A percentile compares a stretch with the other conserved stretches of the same genome.
phyloP scores from a whole-genome alignment of 2,329 filamentous ascomycete genomes.

The Curvularia lunata region DNA sequence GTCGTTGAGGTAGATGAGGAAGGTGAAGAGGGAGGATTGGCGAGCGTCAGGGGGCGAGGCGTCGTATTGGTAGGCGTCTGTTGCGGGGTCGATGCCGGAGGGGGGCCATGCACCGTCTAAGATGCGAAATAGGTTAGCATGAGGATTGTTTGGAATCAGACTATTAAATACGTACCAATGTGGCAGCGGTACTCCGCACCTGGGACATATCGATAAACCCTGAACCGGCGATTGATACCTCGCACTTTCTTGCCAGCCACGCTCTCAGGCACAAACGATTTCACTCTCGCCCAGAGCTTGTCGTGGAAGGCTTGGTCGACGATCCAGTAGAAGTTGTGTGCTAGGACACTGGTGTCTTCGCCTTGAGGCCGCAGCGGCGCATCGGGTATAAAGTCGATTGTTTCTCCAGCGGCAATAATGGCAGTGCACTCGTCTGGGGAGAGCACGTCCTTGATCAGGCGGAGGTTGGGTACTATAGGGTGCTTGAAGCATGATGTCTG shows the following conservation, averaged over 20 bases:
- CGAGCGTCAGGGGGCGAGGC: conserved; percentile 63
- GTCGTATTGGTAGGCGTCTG: conserved; percentile 69
- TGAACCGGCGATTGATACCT: conserved; percentile 72
- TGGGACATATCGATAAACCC: conserved; percentile 75
- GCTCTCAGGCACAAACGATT: conserved; percentile 61
- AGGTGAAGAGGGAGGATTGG: conserved; percentile 73
- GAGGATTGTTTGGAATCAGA: neutral
- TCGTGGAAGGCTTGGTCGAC: conserved; percentile 68
- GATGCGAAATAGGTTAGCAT: neutral
- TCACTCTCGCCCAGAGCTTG: conserved; percentile 67
- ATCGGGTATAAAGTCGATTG: conserved; percentile 70
- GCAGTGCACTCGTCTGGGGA: conserved; percentile 66
- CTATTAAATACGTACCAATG: conserved; percentile 53
- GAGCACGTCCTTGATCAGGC: conserved; percentile 66
- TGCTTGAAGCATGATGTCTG: conserved; percentile 64
- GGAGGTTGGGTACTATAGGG: conserved; percentile 67
- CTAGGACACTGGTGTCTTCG: conserved; percentile 66
- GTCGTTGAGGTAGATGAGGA: conserved; percentile 72
- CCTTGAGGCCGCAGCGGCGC: conserved; percentile 70
- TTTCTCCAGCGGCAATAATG: conserved; percentile 71
- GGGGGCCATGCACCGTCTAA: conserved; percentile 73
- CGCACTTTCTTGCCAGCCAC: conserved; percentile 64
- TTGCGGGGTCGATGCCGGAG: conserved; percentile 64
- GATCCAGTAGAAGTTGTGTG: conserved; percentile 78
- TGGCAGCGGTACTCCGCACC: conserved; percentile 75